Evolutionary conservation across 1,284 basidiomycete species (phyloP).

Genomic region (Apiotrichum akiyoshidainum): DNA sequence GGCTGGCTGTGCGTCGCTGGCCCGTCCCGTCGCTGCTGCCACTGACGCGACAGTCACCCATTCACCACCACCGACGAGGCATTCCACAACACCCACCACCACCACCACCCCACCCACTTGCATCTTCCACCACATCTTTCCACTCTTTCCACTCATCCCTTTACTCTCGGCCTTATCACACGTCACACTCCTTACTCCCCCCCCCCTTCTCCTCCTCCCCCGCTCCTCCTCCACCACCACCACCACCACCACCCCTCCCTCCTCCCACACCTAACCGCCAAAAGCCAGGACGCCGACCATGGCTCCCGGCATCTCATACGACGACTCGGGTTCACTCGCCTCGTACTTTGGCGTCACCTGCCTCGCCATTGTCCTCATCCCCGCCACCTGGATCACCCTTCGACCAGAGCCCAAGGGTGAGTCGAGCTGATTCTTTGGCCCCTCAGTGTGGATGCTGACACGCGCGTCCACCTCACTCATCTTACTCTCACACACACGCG

Average conservation of each 20-base stretch:
- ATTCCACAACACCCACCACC: neutral
- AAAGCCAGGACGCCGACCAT: conserved; percentile 22
- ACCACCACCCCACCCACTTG: neutral
- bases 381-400: conserved; percentile 62
- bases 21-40: neutral
- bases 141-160: neutral
- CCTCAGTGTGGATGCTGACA: neutral
- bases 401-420: conserved; percentile 37
- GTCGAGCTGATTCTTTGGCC: conserved; percentile 17
- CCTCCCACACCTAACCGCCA: neutral
- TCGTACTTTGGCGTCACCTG: conserved; percentile 84
- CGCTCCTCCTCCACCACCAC: neutral
- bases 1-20: neutral
- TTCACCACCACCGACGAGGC: neutral
- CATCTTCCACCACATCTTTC: too few relatives aligned
- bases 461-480: conserved; percentile 32
- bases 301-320: conserved; percentile 59
- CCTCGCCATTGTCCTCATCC: conserved; percentile 73
- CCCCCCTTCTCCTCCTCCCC: neutral
- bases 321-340: conserved; percentile 83
- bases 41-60: conserved; percentile 1
- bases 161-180: neutral
- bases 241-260: neutral
- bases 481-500: conserved; percentile 44
- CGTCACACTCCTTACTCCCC: neutral